These are phyloP conservation scores for Colletotrichum horii DNA, from an alignment of 2,329 filamentous ascomycete species.

Conservation along the genomic window DNA sequence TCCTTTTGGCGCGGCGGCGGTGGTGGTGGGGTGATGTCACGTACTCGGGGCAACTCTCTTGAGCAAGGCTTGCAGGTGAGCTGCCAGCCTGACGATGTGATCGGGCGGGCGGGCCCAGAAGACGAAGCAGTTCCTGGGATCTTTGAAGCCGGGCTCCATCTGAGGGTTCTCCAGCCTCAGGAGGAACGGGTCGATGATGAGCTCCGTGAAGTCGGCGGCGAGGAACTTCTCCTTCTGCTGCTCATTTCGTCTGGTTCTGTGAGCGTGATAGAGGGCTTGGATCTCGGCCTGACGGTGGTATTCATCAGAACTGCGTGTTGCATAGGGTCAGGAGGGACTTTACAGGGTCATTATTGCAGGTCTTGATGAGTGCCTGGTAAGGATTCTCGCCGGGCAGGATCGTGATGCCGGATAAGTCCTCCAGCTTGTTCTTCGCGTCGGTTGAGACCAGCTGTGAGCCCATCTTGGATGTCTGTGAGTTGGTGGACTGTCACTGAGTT, in stretches of 20 bases:
- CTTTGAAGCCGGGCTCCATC: constrained; percentile 71
- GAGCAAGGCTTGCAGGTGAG: constrained; percentile 71
- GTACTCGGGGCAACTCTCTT: constrained; percentile 71
- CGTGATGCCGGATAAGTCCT: constrained; percentile 58
- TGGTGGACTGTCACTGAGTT: not conserved
- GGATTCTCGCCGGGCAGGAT: constrained; percentile 69
- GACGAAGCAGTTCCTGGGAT: constrained; percentile 81
- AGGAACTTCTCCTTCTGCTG: constrained; percentile 80
- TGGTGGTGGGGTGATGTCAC: constrained; percentile 29
- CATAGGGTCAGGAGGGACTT: constrained; percentile 27
- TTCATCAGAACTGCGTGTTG: not conserved
- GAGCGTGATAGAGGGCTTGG: constrained; percentile 73
- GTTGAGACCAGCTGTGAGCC: constrained; percentile 39
- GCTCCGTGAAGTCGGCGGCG: constrained; percentile 67
- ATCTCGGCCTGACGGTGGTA: constrained; percentile 60
- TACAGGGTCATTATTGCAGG: constrained; percentile 72
- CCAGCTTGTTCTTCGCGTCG: constrained; percentile 55
- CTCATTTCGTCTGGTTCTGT: constrained; percentile 76
- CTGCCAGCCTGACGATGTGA: constrained; percentile 71
- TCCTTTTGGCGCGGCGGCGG: not conserved
- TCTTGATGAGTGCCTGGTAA: constrained; percentile 74
- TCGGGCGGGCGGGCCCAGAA: constrained; percentile 87
- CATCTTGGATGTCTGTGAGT: constrained; percentile 29
- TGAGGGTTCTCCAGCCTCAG: constrained; percentile 69
- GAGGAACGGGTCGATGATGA: constrained; percentile 79